Evolutionary conservation across 805 yeast species (phyloP).

Genomic region (Ascoidea asiatica): DNA sequence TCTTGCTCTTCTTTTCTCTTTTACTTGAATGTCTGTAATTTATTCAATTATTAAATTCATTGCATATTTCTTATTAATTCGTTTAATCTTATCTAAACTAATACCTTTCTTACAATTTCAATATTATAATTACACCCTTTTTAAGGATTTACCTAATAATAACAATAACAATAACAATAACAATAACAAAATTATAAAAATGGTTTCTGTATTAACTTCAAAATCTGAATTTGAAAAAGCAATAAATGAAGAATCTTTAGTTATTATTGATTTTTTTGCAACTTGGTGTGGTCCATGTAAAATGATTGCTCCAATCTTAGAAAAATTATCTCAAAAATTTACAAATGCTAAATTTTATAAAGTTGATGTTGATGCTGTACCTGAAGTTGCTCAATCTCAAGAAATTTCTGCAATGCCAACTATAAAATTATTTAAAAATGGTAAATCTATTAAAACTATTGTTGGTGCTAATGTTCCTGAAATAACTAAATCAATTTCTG

Average conservation of each 20-base stretch:
- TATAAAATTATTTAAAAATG: constrained; percentile 66
- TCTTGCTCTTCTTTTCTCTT: too few species aligned
- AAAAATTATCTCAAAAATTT: constrained; percentile 53
- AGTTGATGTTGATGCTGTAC: constrained; percentile 82
- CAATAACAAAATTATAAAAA: too few species aligned
- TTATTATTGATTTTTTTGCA: constrained; percentile 72
- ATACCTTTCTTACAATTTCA: too few species aligned
- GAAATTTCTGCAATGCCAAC: constrained; percentile 55
- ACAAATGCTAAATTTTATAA: constrained; percentile 64
- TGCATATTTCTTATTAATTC: too few species aligned
- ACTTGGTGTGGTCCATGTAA: constrained; percentile 75
- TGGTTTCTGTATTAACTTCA: constrained; percentile 40
- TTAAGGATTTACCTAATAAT: too few species aligned
- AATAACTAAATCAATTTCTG: constrained; percentile 53
- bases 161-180: too few species aligned
- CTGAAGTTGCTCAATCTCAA: constrained; percentile 56
- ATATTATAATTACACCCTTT: too few species aligned
- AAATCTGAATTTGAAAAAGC: constrained; percentile 55
- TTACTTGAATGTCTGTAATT: too few species aligned
- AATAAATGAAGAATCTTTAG: constrained; percentile 51
- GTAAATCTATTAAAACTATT: constrained; percentile 65
- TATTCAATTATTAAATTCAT: too few species aligned
- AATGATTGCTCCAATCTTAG: constrained; percentile 49
- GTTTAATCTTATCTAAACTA: too few species aligned
- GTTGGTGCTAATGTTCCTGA: constrained; percentile 87